These are phyloP conservation scores for Tetracladium maxilliforme DNA, from an alignment of 2,329 filamentous ascomycete species.

Conservation along the genomic window DNA sequence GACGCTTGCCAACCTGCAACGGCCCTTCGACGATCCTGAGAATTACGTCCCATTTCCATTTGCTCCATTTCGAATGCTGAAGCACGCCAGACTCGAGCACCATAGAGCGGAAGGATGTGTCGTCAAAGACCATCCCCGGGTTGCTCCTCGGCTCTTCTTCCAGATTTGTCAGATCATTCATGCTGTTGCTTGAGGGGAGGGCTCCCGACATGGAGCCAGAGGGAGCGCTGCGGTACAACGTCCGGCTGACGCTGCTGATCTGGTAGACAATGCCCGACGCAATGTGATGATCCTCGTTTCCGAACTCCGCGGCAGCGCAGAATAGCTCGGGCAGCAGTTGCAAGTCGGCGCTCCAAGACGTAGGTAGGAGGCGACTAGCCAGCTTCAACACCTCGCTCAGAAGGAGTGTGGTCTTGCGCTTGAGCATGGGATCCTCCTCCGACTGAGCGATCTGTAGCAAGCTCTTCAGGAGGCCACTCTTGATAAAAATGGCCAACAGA, in stretches of 20 bases:
- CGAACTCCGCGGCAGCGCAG: slow-evolving; percentile 57
- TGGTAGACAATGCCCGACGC: slow-evolving; percentile 91
- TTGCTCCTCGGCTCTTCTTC: slow-evolving; percentile 42
- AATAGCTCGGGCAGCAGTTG: slow-evolving; percentile 84
- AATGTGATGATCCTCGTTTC: slow-evolving; percentile 57
- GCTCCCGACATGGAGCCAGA: slow-evolving; percentile 14
- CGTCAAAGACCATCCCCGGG: slow-evolving; percentile 35
- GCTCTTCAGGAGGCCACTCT: slow-evolving; percentile 55
- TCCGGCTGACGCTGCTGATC: slow-evolving; percentile 93
- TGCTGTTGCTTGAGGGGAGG: slow-evolving; percentile 14
- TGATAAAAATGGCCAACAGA: slow-evolving; percentile 71
- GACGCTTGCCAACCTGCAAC: slow-evolving; percentile 73
- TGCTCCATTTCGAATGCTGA: slow-evolving; percentile 76
- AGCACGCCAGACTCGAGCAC: slow-evolving; percentile 72
- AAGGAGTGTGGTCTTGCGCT: slow-evolving; percentile 78
- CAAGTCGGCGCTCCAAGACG: slow-evolving; percentile 66
- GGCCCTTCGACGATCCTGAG: slow-evolving; percentile 86
- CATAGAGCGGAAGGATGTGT: slow-evolving; percentile 48
- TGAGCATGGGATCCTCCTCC: slow-evolving; percentile 53
- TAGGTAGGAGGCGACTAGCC: slow-evolving; percentile 71
- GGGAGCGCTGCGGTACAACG: slow-evolving; percentile 65
- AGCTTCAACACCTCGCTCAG: slow-evolving; percentile 87
- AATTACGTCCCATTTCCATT: slow-evolving; percentile 97
- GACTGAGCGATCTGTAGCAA: slow-evolving; percentile 52
- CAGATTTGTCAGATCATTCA: slow-evolving; percentile 30